Evolutionary conservation across 495 filamentous ascomycete species (phyloP).

Genomic region (Aspergillus avenaceus): DNA sequence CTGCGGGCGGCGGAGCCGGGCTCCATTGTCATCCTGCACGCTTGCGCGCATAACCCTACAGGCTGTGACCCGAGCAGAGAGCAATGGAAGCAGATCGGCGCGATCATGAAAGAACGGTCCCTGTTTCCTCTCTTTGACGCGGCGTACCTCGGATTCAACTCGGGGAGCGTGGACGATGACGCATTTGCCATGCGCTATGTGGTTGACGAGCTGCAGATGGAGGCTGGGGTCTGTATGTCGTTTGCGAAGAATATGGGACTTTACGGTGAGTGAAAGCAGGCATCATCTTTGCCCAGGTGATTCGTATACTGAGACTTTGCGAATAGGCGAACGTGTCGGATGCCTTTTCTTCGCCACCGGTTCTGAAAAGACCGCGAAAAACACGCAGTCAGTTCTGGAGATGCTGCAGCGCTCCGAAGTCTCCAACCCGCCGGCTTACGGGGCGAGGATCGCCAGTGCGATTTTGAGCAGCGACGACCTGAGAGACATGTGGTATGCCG

Average conservation of each 20-base stretch:
- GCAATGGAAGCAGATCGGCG: conserved; percentile 38
- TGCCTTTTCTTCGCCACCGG: conserved; percentile 17
- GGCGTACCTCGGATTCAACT: conserved; percentile 43
- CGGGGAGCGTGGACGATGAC: conserved; percentile 37
- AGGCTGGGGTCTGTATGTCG: conserved; percentile 30
- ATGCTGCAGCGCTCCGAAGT: conserved; percentile 36
- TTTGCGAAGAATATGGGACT: conserved; percentile 49
- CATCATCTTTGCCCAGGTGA: background rate
- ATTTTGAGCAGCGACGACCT: conserved; percentile 25
- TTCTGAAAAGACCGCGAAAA: conserved; percentile 13
- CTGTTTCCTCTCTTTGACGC: conserved; percentile 43
- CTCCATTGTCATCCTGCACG: conserved; percentile 38
- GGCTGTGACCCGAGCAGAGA: conserved; percentile 37
- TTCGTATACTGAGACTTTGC: background rate
- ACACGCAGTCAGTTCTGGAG: conserved; percentile 25
- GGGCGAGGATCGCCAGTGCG: conserved; percentile 33
- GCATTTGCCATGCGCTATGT: conserved; percentile 41
- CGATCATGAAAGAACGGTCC: conserved; percentile 21
- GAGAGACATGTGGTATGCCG: conserved; percentile 31
- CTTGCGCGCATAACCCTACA: conserved; percentile 46
- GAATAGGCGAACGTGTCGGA: conserved; percentile 25
- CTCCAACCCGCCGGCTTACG: conserved; percentile 37
- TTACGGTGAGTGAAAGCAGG: conserved; percentile 27
- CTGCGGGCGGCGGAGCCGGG: conserved; percentile 17
- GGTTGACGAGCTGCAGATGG: conserved; percentile 21